Percentiles rank a stretch among this genome's conserved stretches.
phyloP scores from a whole-genome alignment of 169 alveolate genomes.

The Cryptosporidium parvum region DNA sequence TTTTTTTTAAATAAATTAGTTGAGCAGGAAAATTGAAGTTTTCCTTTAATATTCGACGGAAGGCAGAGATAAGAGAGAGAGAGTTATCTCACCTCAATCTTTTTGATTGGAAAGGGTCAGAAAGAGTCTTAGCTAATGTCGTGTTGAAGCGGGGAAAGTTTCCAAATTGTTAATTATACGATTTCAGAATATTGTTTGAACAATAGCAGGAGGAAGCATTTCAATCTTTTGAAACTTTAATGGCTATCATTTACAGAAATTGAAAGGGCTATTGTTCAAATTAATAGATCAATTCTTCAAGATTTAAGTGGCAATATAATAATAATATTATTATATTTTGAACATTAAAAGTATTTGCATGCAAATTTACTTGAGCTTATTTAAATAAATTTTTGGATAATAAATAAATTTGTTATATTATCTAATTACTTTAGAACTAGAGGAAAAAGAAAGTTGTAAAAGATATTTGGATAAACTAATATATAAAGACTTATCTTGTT shows the following conservation, averaged over 20 bases:
- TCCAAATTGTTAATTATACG: not conserved
- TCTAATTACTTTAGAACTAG: too few species aligned
- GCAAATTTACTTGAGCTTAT: not conserved
- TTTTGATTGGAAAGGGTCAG: not conserved
- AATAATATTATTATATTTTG: too few species aligned
- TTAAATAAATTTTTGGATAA: too few species aligned
- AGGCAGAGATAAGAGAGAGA: not conserved
- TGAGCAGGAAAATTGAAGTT: not conserved
- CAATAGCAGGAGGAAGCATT: not conserved
- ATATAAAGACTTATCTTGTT: too few species aligned
- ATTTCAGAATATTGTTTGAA: not conserved
- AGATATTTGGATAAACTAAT: too few species aligned
- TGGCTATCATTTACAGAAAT: not conserved
- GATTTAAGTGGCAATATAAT: not conserved
- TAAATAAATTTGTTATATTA: too few species aligned
- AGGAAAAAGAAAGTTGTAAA: too few species aligned
- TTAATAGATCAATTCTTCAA: too few species aligned
- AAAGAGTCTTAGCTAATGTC: not conserved
- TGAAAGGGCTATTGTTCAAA: not conserved
- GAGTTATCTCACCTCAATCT: not conserved
- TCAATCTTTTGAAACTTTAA: not conserved
- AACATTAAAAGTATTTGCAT: not conserved
- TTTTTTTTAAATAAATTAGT: not conserved
- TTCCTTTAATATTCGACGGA: not conserved
- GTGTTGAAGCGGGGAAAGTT: slow-evolving; percentile 10